phyloP scores from a whole-genome alignment of 2,329 filamentous ascomycete species.

The Trichoderma sp. region DNA sequence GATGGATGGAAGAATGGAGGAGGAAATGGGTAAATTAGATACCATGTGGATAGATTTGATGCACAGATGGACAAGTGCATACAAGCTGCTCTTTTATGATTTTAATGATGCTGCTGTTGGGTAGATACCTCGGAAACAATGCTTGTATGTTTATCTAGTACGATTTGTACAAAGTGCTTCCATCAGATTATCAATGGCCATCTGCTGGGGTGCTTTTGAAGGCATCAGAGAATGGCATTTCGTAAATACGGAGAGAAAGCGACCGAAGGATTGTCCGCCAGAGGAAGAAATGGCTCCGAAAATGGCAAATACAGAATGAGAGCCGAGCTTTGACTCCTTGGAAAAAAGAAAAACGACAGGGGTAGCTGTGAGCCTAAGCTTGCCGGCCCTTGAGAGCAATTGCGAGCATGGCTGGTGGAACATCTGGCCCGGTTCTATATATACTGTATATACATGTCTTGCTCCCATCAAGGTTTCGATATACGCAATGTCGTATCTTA shows the following conservation, averaged over 20 bases:
- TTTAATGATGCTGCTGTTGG: background rate
- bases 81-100: background rate
- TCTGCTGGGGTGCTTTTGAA: background rate
- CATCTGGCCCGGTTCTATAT: background rate
- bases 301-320: background rate
- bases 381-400: background rate
- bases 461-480: too few relatives aligned
- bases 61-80: too few relatives aligned
- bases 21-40: background rate
- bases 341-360: too few relatives aligned
- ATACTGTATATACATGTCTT: too few relatives aligned
- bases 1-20: background rate
- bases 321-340: background rate
- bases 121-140: background rate
- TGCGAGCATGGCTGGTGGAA: background rate
- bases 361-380: background rate
- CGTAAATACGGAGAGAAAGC: background rate
- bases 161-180: background rate
- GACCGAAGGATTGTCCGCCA: background rate
- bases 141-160: background rate
- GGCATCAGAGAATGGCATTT: background rate
- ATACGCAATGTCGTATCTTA: background rate
- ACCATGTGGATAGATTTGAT: background rate
- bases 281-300: background rate
- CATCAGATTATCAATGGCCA: background rate